Evolutionary conservation across 306 rosid species (phyloP).

Genomic region (Leucaena leucocephala): DNA sequence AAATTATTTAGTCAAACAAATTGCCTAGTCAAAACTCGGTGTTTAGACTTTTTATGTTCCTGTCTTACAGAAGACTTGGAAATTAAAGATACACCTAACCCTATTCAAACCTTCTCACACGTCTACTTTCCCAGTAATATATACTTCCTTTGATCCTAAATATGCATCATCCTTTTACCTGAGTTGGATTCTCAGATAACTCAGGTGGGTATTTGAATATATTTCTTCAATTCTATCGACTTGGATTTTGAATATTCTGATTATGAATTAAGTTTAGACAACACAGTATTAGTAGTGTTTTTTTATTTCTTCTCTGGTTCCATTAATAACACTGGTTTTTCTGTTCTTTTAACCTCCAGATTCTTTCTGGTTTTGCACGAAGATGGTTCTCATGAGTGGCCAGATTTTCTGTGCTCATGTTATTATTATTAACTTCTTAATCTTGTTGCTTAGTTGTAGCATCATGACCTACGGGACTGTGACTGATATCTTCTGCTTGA

Average conservation of each 20-base stretch:
- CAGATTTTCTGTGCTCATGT: slow-evolving; percentile 29
- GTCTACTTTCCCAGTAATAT: neutral
- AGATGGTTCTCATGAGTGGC: slow-evolving; percentile 41
- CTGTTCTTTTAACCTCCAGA: slow-evolving; percentile 9
- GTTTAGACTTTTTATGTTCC: neutral
- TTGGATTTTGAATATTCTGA: neutral
- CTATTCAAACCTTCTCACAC: neutral
- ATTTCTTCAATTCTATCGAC: neutral
- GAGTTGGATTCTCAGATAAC: neutral
- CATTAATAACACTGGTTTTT: slow-evolving; percentile 24
- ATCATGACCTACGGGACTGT: too few relatives aligned
- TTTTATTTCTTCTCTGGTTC: neutral
- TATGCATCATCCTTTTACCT: neutral
- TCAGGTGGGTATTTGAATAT: neutral
- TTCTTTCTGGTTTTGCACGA: neutral
- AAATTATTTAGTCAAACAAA: neutral
- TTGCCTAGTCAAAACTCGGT: neutral
- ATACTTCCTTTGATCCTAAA: neutral
- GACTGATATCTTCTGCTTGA: too few relatives aligned
- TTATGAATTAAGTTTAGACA: neutral
- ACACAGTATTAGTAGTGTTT: too few relatives aligned
- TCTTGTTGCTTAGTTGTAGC: slow-evolving; percentile 22
- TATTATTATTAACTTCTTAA: slow-evolving; percentile 35
- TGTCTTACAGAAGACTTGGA: neutral
- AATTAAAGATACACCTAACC: neutral